Evolutionary conservation across 441 rosid genomes (phyloP).

Genomic region (Erodium texanum): DNA sequence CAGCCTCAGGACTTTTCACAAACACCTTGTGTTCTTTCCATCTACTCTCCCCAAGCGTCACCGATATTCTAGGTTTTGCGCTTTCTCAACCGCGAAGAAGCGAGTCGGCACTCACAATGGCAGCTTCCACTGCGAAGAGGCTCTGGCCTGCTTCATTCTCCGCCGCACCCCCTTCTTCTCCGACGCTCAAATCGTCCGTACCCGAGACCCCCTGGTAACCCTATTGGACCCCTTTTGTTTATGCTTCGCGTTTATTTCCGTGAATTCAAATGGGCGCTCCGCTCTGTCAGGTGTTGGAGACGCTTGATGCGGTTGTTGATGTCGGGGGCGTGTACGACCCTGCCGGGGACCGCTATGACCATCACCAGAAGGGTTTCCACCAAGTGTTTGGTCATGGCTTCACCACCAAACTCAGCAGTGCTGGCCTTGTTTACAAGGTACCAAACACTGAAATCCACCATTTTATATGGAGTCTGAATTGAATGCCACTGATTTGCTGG

Average conservation of each 20-base stretch:
- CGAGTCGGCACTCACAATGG: too few relatives aligned
- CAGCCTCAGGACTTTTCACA: background rate
- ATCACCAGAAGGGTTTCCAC: conserved; percentile 21
- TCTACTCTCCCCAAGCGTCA: background rate
- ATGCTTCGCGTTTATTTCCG: too few relatives aligned
- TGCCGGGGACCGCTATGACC: conserved; percentile 16
- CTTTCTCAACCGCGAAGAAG: background rate
- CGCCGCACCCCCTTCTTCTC: too few relatives aligned
- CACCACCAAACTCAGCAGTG: conserved; percentile 24
- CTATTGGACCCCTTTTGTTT: too few relatives aligned
- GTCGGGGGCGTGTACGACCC: conserved; percentile 14
- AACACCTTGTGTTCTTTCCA: background rate
- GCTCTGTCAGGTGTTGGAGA: too few relatives aligned
- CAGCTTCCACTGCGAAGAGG: too few relatives aligned
- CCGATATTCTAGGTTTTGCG: background rate
- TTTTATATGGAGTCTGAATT: background rate
- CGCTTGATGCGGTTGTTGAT: too few relatives aligned
- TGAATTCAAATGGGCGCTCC: too few relatives aligned
- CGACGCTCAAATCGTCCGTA: too few relatives aligned
- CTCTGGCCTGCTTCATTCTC: too few relatives aligned
- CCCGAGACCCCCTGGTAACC: too few relatives aligned
- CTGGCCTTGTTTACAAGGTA: conserved; percentile 24
- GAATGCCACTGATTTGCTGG: background rate
- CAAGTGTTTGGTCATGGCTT: conserved; percentile 23
- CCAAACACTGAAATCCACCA: background rate